phyloP scores from a whole-genome alignment of 2,329 filamentous ascomycete species.

The Talaromyces piceae region DNA sequence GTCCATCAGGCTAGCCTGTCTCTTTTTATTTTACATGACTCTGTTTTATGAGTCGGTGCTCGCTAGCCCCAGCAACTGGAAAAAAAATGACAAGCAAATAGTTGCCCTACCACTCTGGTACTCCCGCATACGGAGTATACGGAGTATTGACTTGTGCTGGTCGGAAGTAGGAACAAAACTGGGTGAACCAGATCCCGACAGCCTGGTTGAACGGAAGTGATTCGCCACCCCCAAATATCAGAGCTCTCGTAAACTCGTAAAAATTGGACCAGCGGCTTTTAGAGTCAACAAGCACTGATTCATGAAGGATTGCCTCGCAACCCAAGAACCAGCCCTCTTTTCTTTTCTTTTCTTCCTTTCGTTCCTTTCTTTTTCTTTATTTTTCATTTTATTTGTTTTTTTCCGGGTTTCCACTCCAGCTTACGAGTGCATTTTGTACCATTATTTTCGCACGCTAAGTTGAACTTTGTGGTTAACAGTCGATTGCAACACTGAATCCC shows the following conservation, averaged over 20 bases:
- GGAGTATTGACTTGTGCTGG: neutral
- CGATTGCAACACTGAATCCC: neutral
- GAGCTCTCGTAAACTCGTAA: neutral
- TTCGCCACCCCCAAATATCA: no score
- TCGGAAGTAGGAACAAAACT: neutral
- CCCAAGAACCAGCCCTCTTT: neutral
- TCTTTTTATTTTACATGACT: no score
- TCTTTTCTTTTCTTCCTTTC: neutral
- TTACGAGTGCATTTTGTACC: no score
- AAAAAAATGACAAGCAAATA: neutral
- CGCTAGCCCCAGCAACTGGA: neutral
- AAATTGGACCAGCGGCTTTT: neutral
- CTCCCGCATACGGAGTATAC: no score
- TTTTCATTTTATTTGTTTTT: no score
- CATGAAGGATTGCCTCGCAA: neutral
- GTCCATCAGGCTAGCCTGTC: neutral
- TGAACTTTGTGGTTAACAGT: neutral
- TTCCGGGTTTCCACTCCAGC: no score
- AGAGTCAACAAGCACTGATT: neutral
- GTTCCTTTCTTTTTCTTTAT: neutral
- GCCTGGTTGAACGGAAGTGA: neutral
- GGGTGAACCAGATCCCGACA: neutral
- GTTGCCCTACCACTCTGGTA: neutral
- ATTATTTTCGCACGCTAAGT: no score
- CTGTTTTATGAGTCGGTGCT: no score